These are phyloP conservation scores for Teunomyces kruisii DNA, from an alignment of 805 yeast genomes.

Conservation along the genomic window DNA sequence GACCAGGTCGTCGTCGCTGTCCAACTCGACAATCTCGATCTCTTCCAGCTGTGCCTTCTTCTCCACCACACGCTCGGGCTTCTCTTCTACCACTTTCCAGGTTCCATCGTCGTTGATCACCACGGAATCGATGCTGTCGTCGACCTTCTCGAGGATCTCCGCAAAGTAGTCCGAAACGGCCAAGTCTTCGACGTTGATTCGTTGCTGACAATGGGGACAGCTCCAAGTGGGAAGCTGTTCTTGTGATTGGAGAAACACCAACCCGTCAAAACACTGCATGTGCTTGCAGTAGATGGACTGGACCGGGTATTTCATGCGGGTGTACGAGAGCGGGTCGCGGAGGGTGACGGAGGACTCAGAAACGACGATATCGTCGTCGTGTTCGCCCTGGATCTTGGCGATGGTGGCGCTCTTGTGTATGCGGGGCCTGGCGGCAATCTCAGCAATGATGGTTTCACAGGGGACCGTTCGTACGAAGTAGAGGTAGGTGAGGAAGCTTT, in stretches of 20 bases:
- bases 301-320: constrained; percentile 69
- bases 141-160: constrained; percentile 57
- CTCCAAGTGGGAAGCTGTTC: constrained; percentile 79
- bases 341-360: constrained; percentile 66
- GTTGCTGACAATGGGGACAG: constrained; percentile 77
- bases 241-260: constrained; percentile 71
- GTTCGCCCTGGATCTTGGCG: constrained; percentile 40
- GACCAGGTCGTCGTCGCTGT: not conserved
- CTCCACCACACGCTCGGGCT: constrained; percentile 10
- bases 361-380: constrained; percentile 64
- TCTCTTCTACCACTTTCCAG: constrained; percentile 50
- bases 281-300: constrained; percentile 74
- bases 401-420: constrained; percentile 54
- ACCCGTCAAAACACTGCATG: constrained; percentile 85
- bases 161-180: constrained; percentile 72
- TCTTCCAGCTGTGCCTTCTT: constrained; percentile 1
- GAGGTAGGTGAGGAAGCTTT: constrained; percentile 50
- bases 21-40: not conserved
- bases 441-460: constrained; percentile 20
- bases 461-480: constrained; percentile 52
- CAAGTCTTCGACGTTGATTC: constrained; percentile 54
- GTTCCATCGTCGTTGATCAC: constrained; percentile 69
- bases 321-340: constrained; percentile 76
- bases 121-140: constrained; percentile 60
- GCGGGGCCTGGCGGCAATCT: constrained; percentile 41